Evolutionary conservation across 495 filamentous ascomycete species (phyloP).

Genomic region (Margaritispora aquatica): DNA sequence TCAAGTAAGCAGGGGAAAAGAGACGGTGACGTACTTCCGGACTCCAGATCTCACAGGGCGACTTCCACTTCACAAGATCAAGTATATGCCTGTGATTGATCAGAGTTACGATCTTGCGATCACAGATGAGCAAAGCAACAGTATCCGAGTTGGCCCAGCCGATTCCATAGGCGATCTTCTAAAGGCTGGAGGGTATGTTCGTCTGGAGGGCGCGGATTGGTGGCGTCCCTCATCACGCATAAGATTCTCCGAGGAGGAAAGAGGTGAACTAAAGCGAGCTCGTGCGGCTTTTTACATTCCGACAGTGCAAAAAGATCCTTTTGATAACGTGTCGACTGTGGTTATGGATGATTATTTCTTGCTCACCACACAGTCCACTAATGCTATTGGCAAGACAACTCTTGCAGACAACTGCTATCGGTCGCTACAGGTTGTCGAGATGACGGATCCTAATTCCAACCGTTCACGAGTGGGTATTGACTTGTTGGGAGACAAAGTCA

Average conservation of each 20-base stretch:
- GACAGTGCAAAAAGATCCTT: not conserved
- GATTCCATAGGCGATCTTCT: not conserved
- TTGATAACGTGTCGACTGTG: not conserved
- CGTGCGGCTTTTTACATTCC: not conserved
- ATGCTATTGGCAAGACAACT: not conserved
- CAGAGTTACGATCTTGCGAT: not conserved
- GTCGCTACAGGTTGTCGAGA: constrained; percentile 1
- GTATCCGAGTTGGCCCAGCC: not conserved
- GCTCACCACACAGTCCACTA: not conserved
- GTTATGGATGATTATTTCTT: not conserved
- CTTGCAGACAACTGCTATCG: constrained; percentile 12
- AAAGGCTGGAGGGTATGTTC: not conserved
- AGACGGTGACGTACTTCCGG: not conserved
- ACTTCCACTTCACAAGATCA: not conserved
- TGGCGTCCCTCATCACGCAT: constrained; percentile 14
- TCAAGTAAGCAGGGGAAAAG: not conserved
- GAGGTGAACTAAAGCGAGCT: not conserved
- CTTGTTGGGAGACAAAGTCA: constrained; percentile 17
- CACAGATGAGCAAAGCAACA: not conserved
- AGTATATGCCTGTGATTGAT: not conserved
- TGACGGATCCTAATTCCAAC: constrained; percentile 24
- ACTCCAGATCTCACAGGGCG: not conserved
- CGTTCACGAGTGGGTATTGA: constrained; percentile 11
- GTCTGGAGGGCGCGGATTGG: not conserved
- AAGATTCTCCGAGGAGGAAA: not conserved